A percentile compares a stretch with the other conserved stretches of the same genome.
Evolutionary conservation across 495 filamentous ascomycete species (phyloP).

Genomic region (Lindgomyces ingoldianus): DNA sequence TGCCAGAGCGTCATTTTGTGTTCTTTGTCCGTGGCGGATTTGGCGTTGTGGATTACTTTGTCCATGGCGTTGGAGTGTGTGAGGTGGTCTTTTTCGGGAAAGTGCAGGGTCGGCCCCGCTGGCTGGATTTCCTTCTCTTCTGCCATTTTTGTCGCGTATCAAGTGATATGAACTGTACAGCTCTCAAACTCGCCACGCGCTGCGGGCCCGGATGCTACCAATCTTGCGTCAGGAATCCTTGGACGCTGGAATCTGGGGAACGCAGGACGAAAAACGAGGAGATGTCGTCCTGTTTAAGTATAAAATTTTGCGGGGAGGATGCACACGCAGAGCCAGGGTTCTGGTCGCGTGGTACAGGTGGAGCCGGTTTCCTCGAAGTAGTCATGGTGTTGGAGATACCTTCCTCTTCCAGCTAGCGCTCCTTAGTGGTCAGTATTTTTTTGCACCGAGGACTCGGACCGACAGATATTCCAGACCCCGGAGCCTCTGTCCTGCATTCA

Average conservation of each 20-base stretch:
- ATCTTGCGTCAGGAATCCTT: no score
- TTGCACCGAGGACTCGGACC: no score
- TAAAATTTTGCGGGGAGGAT: constrained; percentile 24
- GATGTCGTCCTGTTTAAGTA: not conserved
- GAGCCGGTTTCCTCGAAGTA: not conserved
- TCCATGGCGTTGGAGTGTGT: constrained; percentile 6
- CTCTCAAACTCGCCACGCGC: not conserved
- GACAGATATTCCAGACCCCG: no score
- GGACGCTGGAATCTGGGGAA: constrained; percentile 11
- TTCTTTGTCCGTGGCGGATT: constrained; percentile 35
- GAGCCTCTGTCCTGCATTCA: not conserved
- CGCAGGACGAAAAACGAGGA: not conserved
- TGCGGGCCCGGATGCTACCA: no score
- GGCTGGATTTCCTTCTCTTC: constrained; percentile 29
- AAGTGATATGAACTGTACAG: no score
- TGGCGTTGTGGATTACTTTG: constrained; percentile 25
- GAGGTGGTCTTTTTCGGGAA: not conserved
- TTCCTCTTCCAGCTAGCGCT: not conserved
- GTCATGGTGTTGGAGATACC: not conserved
- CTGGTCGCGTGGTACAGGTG: not conserved
- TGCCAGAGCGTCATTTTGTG: constrained; percentile 38
- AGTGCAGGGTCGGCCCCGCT: not conserved
- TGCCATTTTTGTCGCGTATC: not conserved
- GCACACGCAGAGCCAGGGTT: not conserved
- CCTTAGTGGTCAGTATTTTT: no score